These are phyloP conservation scores for Erodium moschatum DNA, from an alignment of 441 rosid genomes.

Conservation along the genomic window DNA sequence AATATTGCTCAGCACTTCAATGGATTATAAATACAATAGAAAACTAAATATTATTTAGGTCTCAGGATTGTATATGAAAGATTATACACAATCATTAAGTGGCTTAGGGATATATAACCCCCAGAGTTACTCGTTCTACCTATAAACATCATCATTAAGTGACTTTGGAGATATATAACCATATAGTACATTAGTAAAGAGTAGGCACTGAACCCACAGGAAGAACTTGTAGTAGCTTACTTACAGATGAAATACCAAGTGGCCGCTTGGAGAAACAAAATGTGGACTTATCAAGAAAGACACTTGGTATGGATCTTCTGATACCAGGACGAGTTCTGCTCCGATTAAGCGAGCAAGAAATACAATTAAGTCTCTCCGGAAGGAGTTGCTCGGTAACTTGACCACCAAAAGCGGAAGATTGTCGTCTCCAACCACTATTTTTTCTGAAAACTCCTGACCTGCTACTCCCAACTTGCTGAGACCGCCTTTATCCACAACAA, in stretches of 20 bases:
- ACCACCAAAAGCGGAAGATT: conserved; percentile 27
- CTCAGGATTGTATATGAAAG: neutral
- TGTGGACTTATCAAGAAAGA: conserved; percentile 49
- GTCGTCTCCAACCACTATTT: conserved; percentile 33
- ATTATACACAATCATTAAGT: neutral
- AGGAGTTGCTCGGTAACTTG: conserved; percentile 24
- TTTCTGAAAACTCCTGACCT: conserved; percentile 26
- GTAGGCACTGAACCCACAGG: neutral
- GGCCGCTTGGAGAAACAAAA: conserved; percentile 40
- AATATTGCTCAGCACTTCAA: neutral
- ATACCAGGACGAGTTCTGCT: conserved; percentile 30
- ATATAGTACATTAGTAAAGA: neutral
- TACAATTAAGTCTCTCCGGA: conserved; percentile 33
- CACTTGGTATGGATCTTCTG: conserved; percentile 32
- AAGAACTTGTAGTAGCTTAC: conserved; percentile 24
- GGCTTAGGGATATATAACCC: no score
- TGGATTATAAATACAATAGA: neutral
- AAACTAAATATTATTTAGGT: neutral
- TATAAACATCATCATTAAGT: neutral
- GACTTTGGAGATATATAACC: conserved; percentile 1
- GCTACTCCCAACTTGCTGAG: conserved; percentile 26
- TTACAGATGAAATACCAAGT: conserved; percentile 33
- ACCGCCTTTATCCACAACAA: conserved; percentile 38
- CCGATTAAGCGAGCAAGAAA: conserved; percentile 39
- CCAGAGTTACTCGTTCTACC: neutral